Conservation (phyloP, 257 asterid species). For the Solanum piurae region DNA sequence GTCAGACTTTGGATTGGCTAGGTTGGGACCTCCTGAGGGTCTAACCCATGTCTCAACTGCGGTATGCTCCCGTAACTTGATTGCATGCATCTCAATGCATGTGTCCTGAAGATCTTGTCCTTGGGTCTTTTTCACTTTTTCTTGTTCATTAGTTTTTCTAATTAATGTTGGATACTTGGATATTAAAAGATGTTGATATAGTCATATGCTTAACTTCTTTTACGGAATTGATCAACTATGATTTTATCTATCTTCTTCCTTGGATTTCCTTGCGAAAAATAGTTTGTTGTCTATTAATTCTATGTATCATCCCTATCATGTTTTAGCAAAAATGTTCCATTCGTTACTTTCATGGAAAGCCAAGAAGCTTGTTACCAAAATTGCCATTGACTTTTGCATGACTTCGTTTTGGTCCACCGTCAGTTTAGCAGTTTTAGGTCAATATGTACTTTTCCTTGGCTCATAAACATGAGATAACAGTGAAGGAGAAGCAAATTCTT, state of each 20-base stretch:
- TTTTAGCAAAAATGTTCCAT: neutral
- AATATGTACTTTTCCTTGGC: neutral
- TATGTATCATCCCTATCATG: neutral
- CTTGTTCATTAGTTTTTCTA: neutral
- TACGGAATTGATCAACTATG: neutral
- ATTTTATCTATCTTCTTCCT: neutral
- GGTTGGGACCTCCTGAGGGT: constrained; percentile 45
- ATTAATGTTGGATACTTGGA: neutral
- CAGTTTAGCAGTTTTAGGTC: neutral
- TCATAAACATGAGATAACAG: neutral
- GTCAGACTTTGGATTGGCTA: constrained; percentile 45
- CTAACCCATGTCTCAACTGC: constrained; percentile 45
- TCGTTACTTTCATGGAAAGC: neutral
- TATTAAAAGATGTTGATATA: neutral
- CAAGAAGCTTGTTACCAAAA: neutral
- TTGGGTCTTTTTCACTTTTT: neutral
- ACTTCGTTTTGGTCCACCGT: neutral
- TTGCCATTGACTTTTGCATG: neutral
- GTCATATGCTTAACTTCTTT: neutral
- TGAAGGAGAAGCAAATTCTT: neutral
- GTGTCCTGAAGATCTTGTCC: neutral
- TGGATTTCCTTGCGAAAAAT: neutral
- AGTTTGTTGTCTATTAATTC: neutral
- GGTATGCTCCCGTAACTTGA: constrained; percentile 12
- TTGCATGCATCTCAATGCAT: neutral